Percentiles rank a stretch among this genome's conserved stretches.
Conservation (phyloP, 805 yeast genomes). For the Cyberlindnera samutprakarnensis region DNA sequence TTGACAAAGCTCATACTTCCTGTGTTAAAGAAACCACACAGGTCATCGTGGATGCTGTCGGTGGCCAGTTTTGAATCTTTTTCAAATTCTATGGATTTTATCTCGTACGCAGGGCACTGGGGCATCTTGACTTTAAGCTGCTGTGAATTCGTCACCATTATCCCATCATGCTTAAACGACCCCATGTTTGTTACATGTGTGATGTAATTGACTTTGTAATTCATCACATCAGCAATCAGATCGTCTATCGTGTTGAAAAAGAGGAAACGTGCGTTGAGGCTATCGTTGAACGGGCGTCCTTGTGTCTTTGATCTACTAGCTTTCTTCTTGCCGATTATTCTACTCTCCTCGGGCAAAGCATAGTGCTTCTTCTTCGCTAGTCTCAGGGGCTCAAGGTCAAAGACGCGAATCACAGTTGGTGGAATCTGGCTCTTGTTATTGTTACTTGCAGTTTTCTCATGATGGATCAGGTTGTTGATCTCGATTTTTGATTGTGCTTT, state of each 20-base stretch:
- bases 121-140: slow-evolving; percentile 13
- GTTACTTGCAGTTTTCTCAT: neutral
- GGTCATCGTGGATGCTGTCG: slow-evolving; percentile 10
- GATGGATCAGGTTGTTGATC: slow-evolving; percentile 1
- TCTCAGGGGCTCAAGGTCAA: slow-evolving; percentile 16
- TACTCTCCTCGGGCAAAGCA: slow-evolving; percentile 2
- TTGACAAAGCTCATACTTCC: slow-evolving; percentile 27
- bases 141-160: slow-evolving; percentile 8
- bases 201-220: slow-evolving; percentile 8
- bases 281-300: slow-evolving; percentile 23
- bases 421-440: slow-evolving; percentile 7
- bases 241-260: slow-evolving; percentile 19
- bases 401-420: slow-evolving; percentile 15
- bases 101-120: slow-evolving; percentile 2
- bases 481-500: slow-evolving; percentile 6
- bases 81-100: slow-evolving; percentile 16
- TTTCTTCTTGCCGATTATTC: slow-evolving; percentile 7
- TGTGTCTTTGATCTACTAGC: slow-evolving; percentile 11
- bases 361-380: slow-evolving; percentile 24
- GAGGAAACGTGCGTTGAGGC: slow-evolving; percentile 20
- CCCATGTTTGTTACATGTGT: slow-evolving; percentile 9
- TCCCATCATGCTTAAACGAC: slow-evolving; percentile 7
- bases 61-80: slow-evolving; percentile 6
- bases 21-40: slow-evolving; percentile 13
- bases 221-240: slow-evolving; percentile 15